Evolutionary conservation across 2,329 filamentous ascomycete genomes (phyloP).

Genomic region (Ceratocystis smalleyi): DNA sequence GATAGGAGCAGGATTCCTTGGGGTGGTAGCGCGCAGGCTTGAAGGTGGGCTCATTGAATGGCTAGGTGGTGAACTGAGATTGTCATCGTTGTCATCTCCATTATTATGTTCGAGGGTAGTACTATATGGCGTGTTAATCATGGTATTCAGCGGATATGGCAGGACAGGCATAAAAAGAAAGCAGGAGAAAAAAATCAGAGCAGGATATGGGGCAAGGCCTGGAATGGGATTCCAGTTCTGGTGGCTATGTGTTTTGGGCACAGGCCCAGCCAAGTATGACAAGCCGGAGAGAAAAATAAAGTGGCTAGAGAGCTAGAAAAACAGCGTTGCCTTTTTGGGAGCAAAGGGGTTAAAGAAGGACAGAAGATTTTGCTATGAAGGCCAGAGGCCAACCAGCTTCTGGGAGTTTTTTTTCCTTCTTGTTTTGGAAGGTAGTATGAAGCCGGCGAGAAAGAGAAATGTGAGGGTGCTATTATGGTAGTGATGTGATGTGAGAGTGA

Average conservation of each 20-base stretch:
- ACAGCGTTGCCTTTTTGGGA: neutral
- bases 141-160: conserved; percentile 14
- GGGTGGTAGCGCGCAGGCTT: conserved; percentile 27
- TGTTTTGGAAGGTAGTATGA: too few relatives aligned
- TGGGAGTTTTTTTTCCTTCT: too few relatives aligned
- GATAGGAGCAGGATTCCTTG: conserved; percentile 40
- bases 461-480: too few relatives aligned
- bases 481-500: too few relatives aligned
- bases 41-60: conserved; percentile 28
- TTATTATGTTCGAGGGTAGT: conserved; percentile 21
- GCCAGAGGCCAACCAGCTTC: neutral
- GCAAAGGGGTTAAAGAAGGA: neutral
- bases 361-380: neutral
- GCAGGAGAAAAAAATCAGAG: neutral
- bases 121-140: conserved; percentile 17
- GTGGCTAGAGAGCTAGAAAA: neutral
- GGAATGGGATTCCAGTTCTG: neutral
- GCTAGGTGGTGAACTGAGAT: conserved; percentile 28
- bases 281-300: neutral
- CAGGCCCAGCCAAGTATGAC: neutral
- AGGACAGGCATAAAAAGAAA: neutral
- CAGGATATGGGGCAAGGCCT: conserved; percentile 4
- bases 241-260: neutral
- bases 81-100: conserved; percentile 23
- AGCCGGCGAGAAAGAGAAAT: neutral